Base-by-base conservation (phyloP, 176 grass and related monocot species). In the Juncus inflexus region DNA sequence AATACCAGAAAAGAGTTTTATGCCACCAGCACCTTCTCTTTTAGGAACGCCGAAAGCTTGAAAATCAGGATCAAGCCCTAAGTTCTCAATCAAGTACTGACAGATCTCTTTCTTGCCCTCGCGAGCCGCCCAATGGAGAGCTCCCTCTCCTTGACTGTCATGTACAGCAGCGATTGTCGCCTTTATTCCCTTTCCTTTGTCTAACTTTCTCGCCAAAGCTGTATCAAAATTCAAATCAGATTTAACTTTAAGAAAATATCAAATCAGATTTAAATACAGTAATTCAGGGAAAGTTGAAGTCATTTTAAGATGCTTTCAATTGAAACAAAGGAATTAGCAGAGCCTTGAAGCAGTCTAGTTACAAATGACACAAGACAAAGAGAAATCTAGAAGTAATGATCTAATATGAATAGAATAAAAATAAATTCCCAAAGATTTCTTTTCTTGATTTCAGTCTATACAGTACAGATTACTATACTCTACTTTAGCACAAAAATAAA, bases 21-120 rank as follows among this genome's bases (percentile, higher is more conserved):
- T 6, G 43, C 43, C 43, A 47, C 9, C 6, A 6, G 43, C 43
- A 47, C 6, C 43, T 47, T 47, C 43, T 47, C 2, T 47, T 9
- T 9, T 47, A 6, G 4, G 43, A 9, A 5, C 43, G 43, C 6
- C 9, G 9, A 9, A 47, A 47, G 43, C 6, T 6, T 3, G 13
- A 0, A 58, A 60, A 35, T 77, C 73, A 58, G 43, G 15, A 55
- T 68, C 50, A 3, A 81, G 36, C 35, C 66, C 61, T 16, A 42
- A 36, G 10, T 76, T 66, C 73, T 86, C 83, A 12, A 81, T 42
- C 4, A 86, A 52, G 59, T 68, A 81, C 73, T 65, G 65, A 49
- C 60, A 68, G 41, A 63, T 38, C 7, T 81, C 47, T 14, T 49
- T 69, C 12, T 1, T n/a, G 36, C 83, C 78, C 35, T 42, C 40